Conservation (phyloP, 441 rosid species). For the Corymbia citriodora region DNA sequence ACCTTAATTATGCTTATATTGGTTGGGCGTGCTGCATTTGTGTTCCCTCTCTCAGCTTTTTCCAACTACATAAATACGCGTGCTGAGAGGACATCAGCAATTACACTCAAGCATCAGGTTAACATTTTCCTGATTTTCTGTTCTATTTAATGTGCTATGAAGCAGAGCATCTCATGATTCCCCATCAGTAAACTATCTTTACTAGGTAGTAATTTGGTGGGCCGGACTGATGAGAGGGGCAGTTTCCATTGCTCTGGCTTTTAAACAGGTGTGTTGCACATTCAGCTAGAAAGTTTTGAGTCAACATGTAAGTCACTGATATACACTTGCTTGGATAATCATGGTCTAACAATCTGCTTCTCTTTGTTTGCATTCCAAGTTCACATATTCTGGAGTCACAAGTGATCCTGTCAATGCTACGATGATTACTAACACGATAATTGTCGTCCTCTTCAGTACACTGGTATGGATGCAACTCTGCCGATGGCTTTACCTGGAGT, state of each 20-base stretch:
- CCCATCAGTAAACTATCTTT: neutral
- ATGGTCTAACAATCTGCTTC: neutral
- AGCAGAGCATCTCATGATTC: neutral
- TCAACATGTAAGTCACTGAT: neutral
- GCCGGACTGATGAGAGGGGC: constrained; percentile 95
- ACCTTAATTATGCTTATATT: constrained; percentile 43
- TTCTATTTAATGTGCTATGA: neutral
- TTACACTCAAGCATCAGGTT: constrained; percentile 74
- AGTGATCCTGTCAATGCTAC: constrained; percentile 64
- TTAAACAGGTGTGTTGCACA: constrained; percentile 57
- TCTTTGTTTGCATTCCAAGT: constrained; percentile 33
- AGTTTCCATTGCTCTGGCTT: constrained; percentile 88
- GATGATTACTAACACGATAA: constrained; percentile 63
- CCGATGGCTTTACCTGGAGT: neutral
- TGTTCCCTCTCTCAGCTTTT: constrained; percentile 68
- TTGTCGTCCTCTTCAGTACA: constrained; percentile 77
- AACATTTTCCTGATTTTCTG: neutral
- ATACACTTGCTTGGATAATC: neutral
- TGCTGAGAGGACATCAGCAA: constrained; percentile 25
- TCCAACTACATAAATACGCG: constrained; percentile 58
- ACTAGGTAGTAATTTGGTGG: constrained; percentile 88
- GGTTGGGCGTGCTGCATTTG: constrained; percentile 81
- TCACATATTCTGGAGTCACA: constrained; percentile 74
- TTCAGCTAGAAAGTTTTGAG: neutral
- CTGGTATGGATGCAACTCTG: constrained; percentile 35